These are phyloP conservation scores for Eucalyptus regnans DNA, from an alignment of 345 rosid genomes.

Conservation along the genomic window DNA sequence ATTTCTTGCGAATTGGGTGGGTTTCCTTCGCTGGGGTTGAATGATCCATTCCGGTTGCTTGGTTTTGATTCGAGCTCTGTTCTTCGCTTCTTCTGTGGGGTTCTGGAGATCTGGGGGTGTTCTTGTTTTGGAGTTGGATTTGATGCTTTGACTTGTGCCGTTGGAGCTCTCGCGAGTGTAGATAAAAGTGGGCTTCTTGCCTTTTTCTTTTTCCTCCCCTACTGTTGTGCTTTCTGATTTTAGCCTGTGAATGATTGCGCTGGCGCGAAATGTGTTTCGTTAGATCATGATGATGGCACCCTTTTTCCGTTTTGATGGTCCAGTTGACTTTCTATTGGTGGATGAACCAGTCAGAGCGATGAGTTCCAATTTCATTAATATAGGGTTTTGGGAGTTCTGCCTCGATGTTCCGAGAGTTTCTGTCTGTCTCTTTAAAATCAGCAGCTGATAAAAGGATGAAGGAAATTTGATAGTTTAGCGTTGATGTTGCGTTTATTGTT, in stretches of 20 bases:
- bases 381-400: not conserved
- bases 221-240: not conserved
- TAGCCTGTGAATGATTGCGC: not conserved
- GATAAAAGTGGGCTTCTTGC: not conserved
- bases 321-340: not conserved
- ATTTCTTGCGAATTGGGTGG: not conserved
- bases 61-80: not conserved
- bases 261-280: not conserved
- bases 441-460: not conserved
- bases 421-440: not conserved
- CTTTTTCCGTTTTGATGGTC: not conserved
- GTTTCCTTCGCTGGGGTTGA: not conserved
- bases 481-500: not conserved
- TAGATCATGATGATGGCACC: not conserved
- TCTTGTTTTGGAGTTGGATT: not conserved
- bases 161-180: not conserved
- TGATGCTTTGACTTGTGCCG: not conserved
- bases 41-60: not conserved
- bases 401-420: not conserved
- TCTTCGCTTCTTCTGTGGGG: not conserved
- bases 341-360: not conserved
- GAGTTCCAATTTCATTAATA: not conserved
- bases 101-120: not conserved
- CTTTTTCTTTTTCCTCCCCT: not conserved
- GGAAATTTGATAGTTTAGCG: not conserved